These are phyloP conservation scores for Cymodocea nodosa DNA, from an alignment of 116 monocot genomes.

Conservation along the genomic window DNA sequence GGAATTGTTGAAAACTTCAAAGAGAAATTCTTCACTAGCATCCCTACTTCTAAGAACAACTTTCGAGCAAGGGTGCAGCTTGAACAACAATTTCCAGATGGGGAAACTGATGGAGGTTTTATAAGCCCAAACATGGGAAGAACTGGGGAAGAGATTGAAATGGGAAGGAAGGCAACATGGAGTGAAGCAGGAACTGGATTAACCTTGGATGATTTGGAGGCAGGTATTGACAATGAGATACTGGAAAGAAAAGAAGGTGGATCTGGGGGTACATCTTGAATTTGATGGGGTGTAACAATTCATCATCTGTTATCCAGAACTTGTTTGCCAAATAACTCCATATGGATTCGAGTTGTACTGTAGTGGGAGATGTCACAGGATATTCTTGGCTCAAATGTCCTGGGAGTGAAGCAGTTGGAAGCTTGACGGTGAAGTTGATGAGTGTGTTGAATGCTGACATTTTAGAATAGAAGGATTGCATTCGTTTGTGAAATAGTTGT, in stretches of 20 bases:
- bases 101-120: constrained; percentile 21
- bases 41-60: constrained; percentile 61
- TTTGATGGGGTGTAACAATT: neutral
- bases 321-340: neutral
- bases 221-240: constrained; percentile 14
- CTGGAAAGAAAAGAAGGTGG: constrained; percentile 35
- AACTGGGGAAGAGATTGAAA: constrained; percentile 34
- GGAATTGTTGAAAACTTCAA: constrained; percentile 49
- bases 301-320: neutral
- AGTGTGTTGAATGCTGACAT: too few species aligned
- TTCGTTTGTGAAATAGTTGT: too few species aligned
- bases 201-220: constrained; percentile 29
- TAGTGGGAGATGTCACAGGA: constrained; percentile 16
- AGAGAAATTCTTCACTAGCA: constrained; percentile 53
- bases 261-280: constrained; percentile 9
- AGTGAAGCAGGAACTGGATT: constrained; percentile 22
- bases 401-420: constrained; percentile 4
- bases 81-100: constrained; percentile 18
- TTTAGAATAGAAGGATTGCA: too few species aligned
- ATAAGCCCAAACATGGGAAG: constrained; percentile 61
- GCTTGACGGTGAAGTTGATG: neutral
- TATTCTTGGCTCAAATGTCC: neutral
- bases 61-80: constrained; percentile 35
- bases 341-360: neutral
- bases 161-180: constrained; percentile 65